Base-by-base conservation (phyloP, 495 filamentous ascomycete species). In the Xylaria cubensis region DNA sequence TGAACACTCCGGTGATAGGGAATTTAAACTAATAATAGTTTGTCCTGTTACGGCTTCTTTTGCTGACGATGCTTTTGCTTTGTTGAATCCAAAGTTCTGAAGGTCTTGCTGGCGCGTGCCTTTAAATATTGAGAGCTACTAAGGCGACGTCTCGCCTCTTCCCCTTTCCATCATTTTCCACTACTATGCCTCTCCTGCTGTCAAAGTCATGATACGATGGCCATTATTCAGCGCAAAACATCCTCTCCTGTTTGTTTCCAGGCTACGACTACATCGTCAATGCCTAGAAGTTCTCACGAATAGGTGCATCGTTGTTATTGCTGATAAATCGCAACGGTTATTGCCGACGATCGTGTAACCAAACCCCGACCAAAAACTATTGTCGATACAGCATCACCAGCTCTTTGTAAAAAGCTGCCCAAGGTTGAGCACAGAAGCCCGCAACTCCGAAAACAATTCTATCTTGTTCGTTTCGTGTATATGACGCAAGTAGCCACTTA, bases 321-420 rank as follows among this genome's bases (percentile, higher is more conserved):
- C 62, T 48, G 39, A 64, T 48, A 48, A 64, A 64, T 64, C 15
- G 21, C 42, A 17, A 34, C 41, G 41, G 3, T 50, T 64, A 46
- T 21, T n/a, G 24, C 21, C 62, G 21, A 46, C 0, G 24, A 26
- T 26, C 4, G 41, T 64, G 62, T 48, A 64, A 48, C 62, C 39
- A 48, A 29, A 56, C 13, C 51, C 24, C 24, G 24, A 29, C 21
- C 26, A 29, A 29, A 29, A 29, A 29, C 26, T 29, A 29, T 29
- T 29, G 26, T 29, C 26, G 26, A 29, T 29, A 29, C 26, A 29
- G 26, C 26, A 29, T 39, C 36, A 39, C n/a, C 8, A 2, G 7
- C 46, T 21, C 21, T 8, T 50, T 42, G 59, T 24, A 15, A 8
- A 42, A 42, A 3, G 26, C 17, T 15, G 39, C 17, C 17, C 39